Percentiles rank a stretch among this genome's conserved stretches.
Conservation (phyloP, 2,329 filamentous ascomycete species). For the Blastomyces parvus region DNA sequence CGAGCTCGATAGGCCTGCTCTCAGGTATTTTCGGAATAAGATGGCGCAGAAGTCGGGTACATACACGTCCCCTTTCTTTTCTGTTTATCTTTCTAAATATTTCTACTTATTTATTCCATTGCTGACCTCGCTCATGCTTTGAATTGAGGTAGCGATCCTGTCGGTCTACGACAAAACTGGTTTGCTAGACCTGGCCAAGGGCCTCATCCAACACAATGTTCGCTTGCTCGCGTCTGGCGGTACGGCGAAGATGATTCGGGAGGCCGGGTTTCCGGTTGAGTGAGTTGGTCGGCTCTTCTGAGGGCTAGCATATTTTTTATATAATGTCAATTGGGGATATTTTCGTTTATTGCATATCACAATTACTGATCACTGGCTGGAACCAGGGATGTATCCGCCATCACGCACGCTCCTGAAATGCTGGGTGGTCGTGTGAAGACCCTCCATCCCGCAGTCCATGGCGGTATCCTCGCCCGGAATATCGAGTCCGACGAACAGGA, state of each 20-base stretch:
- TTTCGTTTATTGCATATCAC: not conserved
- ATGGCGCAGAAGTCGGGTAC: conserved; percentile 37
- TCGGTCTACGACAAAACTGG: conserved; percentile 99
- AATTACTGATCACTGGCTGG: not conserved
- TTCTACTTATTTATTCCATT: not conserved
- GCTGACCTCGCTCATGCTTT: not conserved
- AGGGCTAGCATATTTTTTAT: not conserved
- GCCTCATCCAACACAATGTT: conserved; percentile 78
- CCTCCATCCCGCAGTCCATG: conserved; percentile 85
- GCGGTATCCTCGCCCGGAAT: conserved; percentile 77
- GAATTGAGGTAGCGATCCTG: conserved; percentile 59
- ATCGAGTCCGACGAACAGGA: conserved; percentile 95
- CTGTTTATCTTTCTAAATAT: not conserved
- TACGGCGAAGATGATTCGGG: conserved; percentile 91
- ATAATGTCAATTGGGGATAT: not conserved
- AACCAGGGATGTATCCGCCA: conserved; percentile 82
- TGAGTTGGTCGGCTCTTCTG: conserved; percentile 39
- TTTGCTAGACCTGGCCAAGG: conserved; percentile 82
- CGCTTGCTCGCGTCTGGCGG: conserved; percentile 90
- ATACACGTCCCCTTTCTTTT: conserved; percentile 4
- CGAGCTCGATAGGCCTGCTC: conserved; percentile 7
- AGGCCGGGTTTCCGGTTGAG: conserved; percentile 92
- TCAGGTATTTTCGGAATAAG: conserved; percentile 2
- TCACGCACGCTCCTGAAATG: conserved; percentile 96
- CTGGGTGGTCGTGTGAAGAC: conserved; percentile 88